phyloP scores from a whole-genome alignment of 352 stramenopile genomes.

The Phytophthora ramorum region DNA sequence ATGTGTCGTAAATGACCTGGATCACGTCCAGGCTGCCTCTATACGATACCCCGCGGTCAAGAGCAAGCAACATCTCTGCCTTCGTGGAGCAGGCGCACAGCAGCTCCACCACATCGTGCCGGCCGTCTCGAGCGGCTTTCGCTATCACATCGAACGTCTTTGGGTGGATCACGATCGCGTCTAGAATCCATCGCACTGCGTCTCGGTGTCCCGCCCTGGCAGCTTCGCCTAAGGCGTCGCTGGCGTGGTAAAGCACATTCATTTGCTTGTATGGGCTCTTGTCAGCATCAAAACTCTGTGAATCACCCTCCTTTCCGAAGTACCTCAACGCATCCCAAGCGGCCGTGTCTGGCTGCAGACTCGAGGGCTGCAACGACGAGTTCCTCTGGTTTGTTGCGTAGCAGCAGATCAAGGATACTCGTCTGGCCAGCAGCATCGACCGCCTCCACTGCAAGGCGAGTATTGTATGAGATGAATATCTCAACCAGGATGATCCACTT shows the following conservation, averaged over 20 bases:
- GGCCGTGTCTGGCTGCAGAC: neutral
- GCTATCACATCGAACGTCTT: neutral
- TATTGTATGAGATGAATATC: neutral
- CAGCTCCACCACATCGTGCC: conserved; percentile 3
- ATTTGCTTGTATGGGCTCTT: neutral
- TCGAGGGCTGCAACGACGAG: neutral
- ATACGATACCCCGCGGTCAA: neutral
- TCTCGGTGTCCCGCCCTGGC: neutral
- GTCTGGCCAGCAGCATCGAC: neutral
- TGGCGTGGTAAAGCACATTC: neutral
- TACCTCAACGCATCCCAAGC: neutral
- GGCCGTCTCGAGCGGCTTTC: neutral
- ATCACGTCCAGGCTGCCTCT: neutral
- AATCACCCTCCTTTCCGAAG: neutral
- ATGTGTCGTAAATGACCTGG: conserved; percentile 2
- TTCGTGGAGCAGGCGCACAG: neutral
- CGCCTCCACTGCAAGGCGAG: neutral
- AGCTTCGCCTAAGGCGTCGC: neutral
- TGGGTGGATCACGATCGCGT: neutral
- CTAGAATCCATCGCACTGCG: neutral
- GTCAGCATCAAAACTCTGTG: neutral
- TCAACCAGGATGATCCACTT: neutral
- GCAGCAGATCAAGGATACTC: neutral
- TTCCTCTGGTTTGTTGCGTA: neutral
- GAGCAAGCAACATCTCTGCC: neutral